Conservation (phyloP, 257 asterid species). For the Haberlea rhodopensis region DNA sequence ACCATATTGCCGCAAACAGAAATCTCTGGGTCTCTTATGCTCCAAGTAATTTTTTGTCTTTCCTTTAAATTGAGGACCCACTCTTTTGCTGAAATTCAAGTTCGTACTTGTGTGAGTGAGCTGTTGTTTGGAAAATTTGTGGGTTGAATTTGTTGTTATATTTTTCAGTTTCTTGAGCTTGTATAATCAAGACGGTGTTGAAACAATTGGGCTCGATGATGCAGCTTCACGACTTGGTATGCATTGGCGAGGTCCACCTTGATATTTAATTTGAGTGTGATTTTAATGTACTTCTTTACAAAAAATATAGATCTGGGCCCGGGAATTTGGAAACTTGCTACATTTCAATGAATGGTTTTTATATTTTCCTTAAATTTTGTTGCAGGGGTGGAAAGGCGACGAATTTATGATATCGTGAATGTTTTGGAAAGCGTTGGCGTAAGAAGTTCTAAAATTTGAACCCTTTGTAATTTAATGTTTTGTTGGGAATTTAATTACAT, state of each 20-base stretch:
- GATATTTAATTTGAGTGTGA: not conserved
- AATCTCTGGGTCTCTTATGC: constrained; percentile 88
- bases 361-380: not conserved
- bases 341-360: too few species aligned
- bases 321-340: too few species aligned
- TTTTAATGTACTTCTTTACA: not conserved
- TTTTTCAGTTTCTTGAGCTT: constrained; percentile 71
- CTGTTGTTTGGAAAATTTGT: not conserved
- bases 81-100: not conserved
- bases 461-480: not conserved
- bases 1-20: constrained; percentile 90
- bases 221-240: constrained; percentile 81
- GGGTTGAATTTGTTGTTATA: constrained; percentile 13
- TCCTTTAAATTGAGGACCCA: not conserved
- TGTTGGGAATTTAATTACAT: not conserved
- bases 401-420: constrained; percentile 95
- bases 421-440: constrained; percentile 96
- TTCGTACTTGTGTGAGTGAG: not conserved
- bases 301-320: too few species aligned
- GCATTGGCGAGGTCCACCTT: not conserved
- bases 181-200: constrained; percentile 76
- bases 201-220: constrained; percentile 85
- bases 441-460: constrained; percentile 34
- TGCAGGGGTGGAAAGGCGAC: constrained; percentile 91
- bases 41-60: constrained; percentile 57